phyloP scores from a whole-genome alignment of 176 grass and related monocot genomes.

The Musa acuminata region DNA sequence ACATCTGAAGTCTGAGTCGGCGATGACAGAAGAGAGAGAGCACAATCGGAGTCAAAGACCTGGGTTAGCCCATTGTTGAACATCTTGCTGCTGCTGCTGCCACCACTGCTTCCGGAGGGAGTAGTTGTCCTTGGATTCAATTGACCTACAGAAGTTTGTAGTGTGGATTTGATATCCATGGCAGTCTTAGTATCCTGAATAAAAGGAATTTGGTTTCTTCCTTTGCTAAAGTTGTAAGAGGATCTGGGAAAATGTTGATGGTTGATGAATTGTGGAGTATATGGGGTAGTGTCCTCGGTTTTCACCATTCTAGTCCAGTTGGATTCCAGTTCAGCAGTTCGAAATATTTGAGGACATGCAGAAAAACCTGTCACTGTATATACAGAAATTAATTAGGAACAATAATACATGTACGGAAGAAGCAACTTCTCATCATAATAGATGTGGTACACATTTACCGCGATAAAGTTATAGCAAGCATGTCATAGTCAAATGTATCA shows the following conservation, averaged over 20 bases:
- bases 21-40: conserved; percentile 95
- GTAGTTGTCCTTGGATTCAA: conserved; percentile 35
- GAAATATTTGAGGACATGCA: conserved; percentile 44
- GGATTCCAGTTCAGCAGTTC: conserved; percentile 30
- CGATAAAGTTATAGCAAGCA: too few relatives aligned
- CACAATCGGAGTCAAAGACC: conserved; percentile 42
- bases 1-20: conserved; percentile 23
- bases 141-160: conserved; percentile 15
- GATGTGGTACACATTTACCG: too few relatives aligned
- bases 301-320: conserved; percentile 44
- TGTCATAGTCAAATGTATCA: too few relatives aligned
- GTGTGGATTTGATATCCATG: background rate
- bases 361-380: conserved; percentile 39
- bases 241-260: conserved; percentile 4
- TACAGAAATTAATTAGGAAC: background rate
- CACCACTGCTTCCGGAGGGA: conserved; percentile 38
- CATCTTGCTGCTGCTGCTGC: conserved; percentile 38
- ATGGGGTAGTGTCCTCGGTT: conserved; percentile 28
- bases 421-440: too few relatives aligned
- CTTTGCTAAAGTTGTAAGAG: conserved; percentile 31
- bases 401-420: background rate
- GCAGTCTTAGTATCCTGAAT: conserved; percentile 14
- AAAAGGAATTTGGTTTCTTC: conserved; percentile 47
- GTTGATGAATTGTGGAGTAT: conserved; percentile 32
- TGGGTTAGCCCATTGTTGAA: conserved; percentile 32